Conservation (phyloP, 371 early-diverging fungal species). For the Nematocida minor region DNA sequence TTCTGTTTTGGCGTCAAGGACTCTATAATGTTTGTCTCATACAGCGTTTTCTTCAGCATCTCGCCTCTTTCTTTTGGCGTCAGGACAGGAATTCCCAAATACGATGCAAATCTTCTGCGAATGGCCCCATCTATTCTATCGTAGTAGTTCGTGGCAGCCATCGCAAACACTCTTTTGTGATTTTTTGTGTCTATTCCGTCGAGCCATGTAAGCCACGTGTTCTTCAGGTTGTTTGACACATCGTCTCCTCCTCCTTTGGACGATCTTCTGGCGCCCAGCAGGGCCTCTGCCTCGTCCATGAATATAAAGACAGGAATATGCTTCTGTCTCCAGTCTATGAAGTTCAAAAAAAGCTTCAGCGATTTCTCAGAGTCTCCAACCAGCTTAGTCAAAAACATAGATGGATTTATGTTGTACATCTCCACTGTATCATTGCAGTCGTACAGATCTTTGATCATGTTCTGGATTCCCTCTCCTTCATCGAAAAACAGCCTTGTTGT, state of each 20-base stretch:
- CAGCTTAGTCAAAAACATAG: constrained; percentile 51
- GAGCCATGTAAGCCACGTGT: constrained; percentile 52
- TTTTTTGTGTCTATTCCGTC: constrained; percentile 30
- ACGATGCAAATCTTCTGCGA: constrained; percentile 47
- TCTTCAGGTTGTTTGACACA: constrained; percentile 13
- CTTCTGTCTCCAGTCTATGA: constrained; percentile 33
- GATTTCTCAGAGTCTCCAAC: constrained; percentile 57
- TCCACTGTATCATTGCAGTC: constrained; percentile 48
- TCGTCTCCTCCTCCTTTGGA: neutral
- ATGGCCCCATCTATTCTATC: constrained; percentile 53
- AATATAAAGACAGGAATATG: constrained; percentile 50
- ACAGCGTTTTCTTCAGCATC: constrained; percentile 11
- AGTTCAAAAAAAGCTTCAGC: constrained; percentile 40
- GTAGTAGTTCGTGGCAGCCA: constrained; percentile 56
- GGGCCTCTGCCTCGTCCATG: constrained; percentile 59
- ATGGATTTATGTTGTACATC: constrained; percentile 44
- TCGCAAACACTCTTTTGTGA: constrained; percentile 37
- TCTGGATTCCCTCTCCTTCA: neutral
- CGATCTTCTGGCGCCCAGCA: constrained; percentile 45
- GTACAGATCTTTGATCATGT: constrained; percentile 13
- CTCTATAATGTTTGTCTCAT: neutral
- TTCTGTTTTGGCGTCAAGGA: neutral
- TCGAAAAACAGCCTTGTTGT: constrained; percentile 5
- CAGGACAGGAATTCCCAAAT: constrained; percentile 36
- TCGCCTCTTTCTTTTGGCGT: constrained; percentile 23